phyloP scores from a whole-genome alignment of 768 basidiomycete genomes.

The Mycena vitilis region DNA sequence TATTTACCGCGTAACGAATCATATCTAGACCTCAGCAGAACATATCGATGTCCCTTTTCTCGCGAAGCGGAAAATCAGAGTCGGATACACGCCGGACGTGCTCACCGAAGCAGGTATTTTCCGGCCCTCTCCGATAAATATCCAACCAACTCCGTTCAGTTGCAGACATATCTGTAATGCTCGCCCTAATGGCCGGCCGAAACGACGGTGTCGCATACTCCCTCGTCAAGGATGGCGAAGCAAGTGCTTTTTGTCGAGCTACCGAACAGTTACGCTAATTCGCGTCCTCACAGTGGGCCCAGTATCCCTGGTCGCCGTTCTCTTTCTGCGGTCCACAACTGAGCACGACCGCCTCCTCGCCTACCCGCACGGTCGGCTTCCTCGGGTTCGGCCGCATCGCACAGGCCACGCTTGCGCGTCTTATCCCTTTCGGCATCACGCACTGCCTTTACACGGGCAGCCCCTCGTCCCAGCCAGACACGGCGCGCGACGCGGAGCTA shows the following conservation, averaged over 20 bases:
- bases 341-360: conserved; percentile 61
- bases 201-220: conserved; percentile 73
- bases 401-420: conserved; percentile 81
- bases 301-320: conserved; percentile 84
- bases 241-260: conserved; percentile 44
- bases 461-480: conserved; percentile 61
- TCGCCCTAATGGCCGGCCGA: conserved; percentile 93
- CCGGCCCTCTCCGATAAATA: not conserved
- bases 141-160: conserved; percentile 57
- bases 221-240: conserved; percentile 78
- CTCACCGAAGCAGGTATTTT: conserved; percentile 86
- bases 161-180: conserved; percentile 91
- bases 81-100: conserved; percentile 96
- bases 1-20: not conserved
- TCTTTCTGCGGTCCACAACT: conserved; percentile 86
- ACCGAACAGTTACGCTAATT: conserved; percentile 2
- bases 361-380: conserved; percentile 83
- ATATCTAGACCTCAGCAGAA: conserved; percentile 59
- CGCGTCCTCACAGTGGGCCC: conserved; percentile 57
- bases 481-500: conserved; percentile 50
- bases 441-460: conserved; percentile 76
- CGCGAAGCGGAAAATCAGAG: conserved; percentile 68
- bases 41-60: conserved; percentile 78
- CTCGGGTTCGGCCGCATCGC: conserved; percentile 96
- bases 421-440: conserved; percentile 86